Evolutionary conservation across 2,329 filamentous ascomycete species (phyloP).

Genomic region (Rugonectria rugulosa): DNA sequence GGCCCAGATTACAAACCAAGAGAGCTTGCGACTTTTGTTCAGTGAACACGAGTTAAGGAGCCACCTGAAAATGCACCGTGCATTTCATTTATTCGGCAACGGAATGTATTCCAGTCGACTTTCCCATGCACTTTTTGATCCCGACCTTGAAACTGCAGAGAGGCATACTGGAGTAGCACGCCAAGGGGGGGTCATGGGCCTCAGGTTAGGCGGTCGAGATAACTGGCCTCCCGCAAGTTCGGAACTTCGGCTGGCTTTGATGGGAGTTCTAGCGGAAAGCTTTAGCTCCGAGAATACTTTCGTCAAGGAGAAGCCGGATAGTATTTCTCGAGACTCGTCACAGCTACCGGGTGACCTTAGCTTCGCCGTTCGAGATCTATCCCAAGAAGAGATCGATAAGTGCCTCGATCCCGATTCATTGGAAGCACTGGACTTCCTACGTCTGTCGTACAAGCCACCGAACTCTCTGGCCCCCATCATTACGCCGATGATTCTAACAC

Average conservation of each 20-base stretch:
- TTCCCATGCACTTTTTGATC: constrained; percentile 83
- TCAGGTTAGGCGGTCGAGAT: constrained; percentile 81
- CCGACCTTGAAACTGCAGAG: constrained; percentile 81
- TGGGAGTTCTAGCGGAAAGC: constrained; percentile 82
- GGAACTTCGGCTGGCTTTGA: constrained; percentile 87
- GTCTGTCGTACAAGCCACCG: constrained; percentile 83
- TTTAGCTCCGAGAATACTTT: constrained; percentile 53
- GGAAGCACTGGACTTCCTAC: constrained; percentile 91
- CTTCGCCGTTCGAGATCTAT: constrained; percentile 85
- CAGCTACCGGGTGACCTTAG: constrained; percentile 74
- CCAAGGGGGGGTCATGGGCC: constrained; percentile 76
- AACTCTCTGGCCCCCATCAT: constrained; percentile 76
- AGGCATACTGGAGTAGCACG: constrained; percentile 72
- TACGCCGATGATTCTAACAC: constrained; percentile 71
- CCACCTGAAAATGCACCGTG: constrained; percentile 77
- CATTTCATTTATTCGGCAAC: constrained; percentile 86
- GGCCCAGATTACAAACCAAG: constrained; percentile 77
- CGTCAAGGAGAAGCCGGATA: constrained; percentile 33
- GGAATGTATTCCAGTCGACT: constrained; percentile 83
- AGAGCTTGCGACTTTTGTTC: constrained; percentile 79
- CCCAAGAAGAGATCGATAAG: constrained; percentile 78
- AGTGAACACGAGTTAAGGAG: constrained; percentile 72
- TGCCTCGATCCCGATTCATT: constrained; percentile 85
- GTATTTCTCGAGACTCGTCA: constrained; percentile 41
- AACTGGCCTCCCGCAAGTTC: constrained; percentile 95